Evolutionary conservation across 805 yeast genomes (phyloP).

Genomic region (Limtongia smithiae): DNA sequence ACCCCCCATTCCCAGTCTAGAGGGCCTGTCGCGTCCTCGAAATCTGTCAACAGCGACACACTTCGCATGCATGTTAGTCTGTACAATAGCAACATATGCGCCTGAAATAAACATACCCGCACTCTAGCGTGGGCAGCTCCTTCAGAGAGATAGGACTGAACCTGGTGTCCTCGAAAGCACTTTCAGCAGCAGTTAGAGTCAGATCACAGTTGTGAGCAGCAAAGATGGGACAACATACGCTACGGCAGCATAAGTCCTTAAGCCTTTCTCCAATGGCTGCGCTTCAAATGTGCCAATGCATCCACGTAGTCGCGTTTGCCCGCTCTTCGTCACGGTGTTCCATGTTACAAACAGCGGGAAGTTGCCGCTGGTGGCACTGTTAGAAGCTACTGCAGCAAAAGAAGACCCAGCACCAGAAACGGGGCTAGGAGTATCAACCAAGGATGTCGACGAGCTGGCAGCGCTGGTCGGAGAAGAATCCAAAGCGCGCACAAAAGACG

Average conservation of each 20-base stretch:
- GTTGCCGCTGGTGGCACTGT: not conserved
- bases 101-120: constrained; percentile 41
- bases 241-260: constrained; percentile 56
- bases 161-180: constrained; percentile 74
- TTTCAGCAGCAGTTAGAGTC: constrained; percentile 17
- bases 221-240: constrained; percentile 39
- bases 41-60: constrained; percentile 65
- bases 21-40: constrained; percentile 50
- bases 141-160: constrained; percentile 57
- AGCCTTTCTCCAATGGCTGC: constrained; percentile 53
- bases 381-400: not conserved
- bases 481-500: constrained; percentile 13
- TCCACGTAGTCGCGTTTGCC: constrained; percentile 57
- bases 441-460: constrained; percentile 7
- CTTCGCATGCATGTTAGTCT: constrained; percentile 22
- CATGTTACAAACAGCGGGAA: constrained; percentile 86
- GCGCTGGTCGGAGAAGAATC: not conserved
- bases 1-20: constrained; percentile 76
- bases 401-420: not conserved
- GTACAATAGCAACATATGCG: too few relatives aligned
- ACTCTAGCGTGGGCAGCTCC: constrained; percentile 54
- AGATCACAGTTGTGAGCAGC: constrained; percentile 17
- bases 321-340: constrained; percentile 42
- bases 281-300: constrained; percentile 87
- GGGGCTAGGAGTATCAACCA: not conserved